These are phyloP conservation scores for Dictyostelium capitatum DNA, from an alignment of 78 protist species.

Conservation along the genomic window DNA sequence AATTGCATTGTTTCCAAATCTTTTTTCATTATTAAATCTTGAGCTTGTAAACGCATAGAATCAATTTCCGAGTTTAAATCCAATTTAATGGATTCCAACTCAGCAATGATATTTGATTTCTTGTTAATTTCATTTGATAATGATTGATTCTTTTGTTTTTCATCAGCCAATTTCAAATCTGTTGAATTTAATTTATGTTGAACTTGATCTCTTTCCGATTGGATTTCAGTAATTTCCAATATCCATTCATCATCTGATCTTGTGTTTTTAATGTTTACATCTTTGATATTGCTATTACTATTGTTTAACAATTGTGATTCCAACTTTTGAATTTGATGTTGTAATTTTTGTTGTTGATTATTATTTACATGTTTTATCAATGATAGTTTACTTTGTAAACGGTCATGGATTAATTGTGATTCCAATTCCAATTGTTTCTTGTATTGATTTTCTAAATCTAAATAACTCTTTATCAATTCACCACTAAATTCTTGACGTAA, in stretches of 20 bases:
- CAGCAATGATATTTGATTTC: neutral
- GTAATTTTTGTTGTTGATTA: neutral
- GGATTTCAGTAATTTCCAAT: conserved; percentile 16
- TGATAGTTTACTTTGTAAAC: conserved; percentile 41
- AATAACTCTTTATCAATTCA: neutral
- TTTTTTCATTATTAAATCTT: neutral
- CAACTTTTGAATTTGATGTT: neutral
- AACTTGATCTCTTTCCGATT: conserved; percentile 17
- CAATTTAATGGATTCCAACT: neutral
- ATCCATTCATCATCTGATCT: conserved; percentile 53
- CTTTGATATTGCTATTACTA: neutral
- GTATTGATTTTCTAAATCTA: conserved; percentile 26
- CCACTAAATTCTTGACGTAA: conserved; percentile 25
- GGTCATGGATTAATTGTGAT: conserved; percentile 27
- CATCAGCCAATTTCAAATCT: conserved; percentile 1
- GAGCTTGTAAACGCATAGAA: neutral
- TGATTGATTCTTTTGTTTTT: neutral
- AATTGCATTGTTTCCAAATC: conserved; percentile 14
- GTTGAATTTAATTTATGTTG: conserved; percentile 14
- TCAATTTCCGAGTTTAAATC: neutral
- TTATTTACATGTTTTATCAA: conserved; percentile 6
- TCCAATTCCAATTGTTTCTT: conserved; percentile 11
- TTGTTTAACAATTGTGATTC: neutral
- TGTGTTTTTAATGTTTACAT: neutral
- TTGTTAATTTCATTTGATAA: neutral